Evolutionary conservation across 2,329 filamentous ascomycete species (phyloP).

Genomic region (Coniella lustricola): DNA sequence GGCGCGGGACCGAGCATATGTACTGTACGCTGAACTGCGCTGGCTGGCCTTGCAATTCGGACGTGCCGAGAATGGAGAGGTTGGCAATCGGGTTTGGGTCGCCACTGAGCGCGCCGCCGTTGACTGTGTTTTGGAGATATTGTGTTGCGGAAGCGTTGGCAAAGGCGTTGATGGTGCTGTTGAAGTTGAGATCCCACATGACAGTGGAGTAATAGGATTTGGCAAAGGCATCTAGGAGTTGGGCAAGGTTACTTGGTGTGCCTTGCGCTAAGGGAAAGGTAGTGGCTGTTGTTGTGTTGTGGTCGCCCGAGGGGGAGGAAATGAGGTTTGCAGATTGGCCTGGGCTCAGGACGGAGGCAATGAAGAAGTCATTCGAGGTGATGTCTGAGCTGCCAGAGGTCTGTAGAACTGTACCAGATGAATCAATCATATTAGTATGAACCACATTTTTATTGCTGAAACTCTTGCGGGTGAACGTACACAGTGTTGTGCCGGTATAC

Average conservation of each 20-base stretch:
- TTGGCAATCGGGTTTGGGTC: neutral
- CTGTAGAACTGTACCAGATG: neutral
- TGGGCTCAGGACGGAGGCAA: slow-evolving; percentile 1
- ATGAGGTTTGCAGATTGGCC: slow-evolving; percentile 5
- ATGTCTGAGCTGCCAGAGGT: neutral
- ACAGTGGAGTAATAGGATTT: slow-evolving; percentile 11
- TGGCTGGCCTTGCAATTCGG: neutral
- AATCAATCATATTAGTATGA: neutral
- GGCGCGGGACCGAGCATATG: slow-evolving; percentile 7
- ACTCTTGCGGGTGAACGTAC: no score
- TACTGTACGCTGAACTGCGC: slow-evolving; percentile 11
- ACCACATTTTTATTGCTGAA: no score
- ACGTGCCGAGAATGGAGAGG: slow-evolving; percentile 2
- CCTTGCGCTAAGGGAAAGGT: slow-evolving; percentile 5
- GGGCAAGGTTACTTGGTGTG: neutral
- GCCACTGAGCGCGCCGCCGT: neutral
- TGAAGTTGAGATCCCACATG: slow-evolving; percentile 11
- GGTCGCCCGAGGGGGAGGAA: neutral
- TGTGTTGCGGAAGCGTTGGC: neutral
- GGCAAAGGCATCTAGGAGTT: slow-evolving; percentile 6
- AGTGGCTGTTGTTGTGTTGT: neutral
- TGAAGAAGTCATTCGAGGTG: slow-evolving; percentile 9
- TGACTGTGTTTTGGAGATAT: slow-evolving; percentile 3
- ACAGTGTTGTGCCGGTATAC: slow-evolving; percentile 7
- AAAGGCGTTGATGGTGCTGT: slow-evolving; percentile 2